Base-by-base conservation (phyloP, 441 rosid genomes). In the Aleurites moluccanus region DNA sequence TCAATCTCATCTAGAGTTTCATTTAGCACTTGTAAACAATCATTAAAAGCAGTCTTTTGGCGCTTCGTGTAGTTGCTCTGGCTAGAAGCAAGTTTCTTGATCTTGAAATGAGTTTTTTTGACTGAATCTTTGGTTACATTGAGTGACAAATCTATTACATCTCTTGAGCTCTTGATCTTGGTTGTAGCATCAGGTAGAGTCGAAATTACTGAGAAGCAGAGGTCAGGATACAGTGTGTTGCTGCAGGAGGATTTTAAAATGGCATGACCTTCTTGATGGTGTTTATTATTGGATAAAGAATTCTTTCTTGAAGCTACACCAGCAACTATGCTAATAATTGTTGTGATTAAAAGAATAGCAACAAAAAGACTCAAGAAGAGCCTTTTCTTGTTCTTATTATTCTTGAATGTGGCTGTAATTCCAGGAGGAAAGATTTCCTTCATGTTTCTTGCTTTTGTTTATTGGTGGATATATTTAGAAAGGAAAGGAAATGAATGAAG, bases 1-100 rank as follows among this genome's bases (percentile, higher is more conserved):
- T 80, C 74, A 0, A 90, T 81, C 80, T 88, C 91, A n/a, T 87
- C 86, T 6, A 88, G 75, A 4, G 90, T 85, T 59, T 80, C 90
- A 13, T 82, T 91, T 1, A 75, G 80, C 79, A 83, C 78, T 67
- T 84, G 82, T 18, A 88, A 78, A 78, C 96, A 91, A 59, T 89
- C 93, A 18, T 81, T 74, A 14, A 91, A 86, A 33, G 93, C 91
- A 63, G 82, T 61, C 62, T 16, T 75, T 72, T 87, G 89, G 14
- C 92, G 91, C 18, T 14, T 56, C 21, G 88, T 88, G 44, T 14
- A 88, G 85, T 30, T 77, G 61, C 65, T 74, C 40, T 9, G 2
- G 6, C 47, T 60, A 1, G 72, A 67, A 45, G 70, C 67, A 60
- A 83, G 76, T 56, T 83, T 84, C 83, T 82, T 76, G 66, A 89